Conservation (phyloP, 768 basidiomycete species). For the Rhizopogon salebrosus region DNA sequence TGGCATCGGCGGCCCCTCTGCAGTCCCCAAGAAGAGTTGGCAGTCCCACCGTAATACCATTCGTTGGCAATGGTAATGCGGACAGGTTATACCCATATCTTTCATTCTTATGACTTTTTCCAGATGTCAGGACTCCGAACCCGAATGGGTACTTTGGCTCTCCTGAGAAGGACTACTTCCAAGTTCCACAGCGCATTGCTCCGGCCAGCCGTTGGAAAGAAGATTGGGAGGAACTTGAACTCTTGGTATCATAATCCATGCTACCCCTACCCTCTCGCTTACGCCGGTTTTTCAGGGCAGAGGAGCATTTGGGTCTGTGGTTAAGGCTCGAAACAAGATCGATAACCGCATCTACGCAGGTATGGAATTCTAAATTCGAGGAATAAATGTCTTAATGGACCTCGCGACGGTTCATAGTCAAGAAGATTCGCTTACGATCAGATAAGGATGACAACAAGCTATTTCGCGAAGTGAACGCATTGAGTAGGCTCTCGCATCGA, state of each 20-base stretch:
- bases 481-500: conserved; percentile 83
- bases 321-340: conserved; percentile 87
- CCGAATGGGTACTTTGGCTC: conserved; percentile 41
- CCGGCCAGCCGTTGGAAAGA: conserved; percentile 82
- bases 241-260: conserved; percentile 46
- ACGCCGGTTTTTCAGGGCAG: conserved; percentile 52
- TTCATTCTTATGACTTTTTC: background rate
- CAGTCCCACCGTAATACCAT: background rate
- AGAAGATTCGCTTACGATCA: conserved; percentile 81
- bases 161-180: conserved; percentile 65
- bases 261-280: background rate
- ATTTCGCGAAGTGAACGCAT: conserved; percentile 83
- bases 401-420: conserved; percentile 42
- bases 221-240: conserved; percentile 91
- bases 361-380: conserved; percentile 21
- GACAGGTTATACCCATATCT: background rate
- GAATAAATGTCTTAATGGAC: background rate
- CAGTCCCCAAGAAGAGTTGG: conserved; percentile 15
- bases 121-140: conserved; percentile 35
- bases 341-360: conserved; percentile 83
- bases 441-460: conserved; percentile 82
- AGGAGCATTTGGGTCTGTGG: conserved; percentile 91
- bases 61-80: background rate
- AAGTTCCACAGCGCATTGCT: conserved; percentile 30
- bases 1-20: conserved; percentile 40